Base-by-base conservation (phyloP, 2,329 filamentous ascomycete genomes). In the Ceratocystis colombiana region DNA sequence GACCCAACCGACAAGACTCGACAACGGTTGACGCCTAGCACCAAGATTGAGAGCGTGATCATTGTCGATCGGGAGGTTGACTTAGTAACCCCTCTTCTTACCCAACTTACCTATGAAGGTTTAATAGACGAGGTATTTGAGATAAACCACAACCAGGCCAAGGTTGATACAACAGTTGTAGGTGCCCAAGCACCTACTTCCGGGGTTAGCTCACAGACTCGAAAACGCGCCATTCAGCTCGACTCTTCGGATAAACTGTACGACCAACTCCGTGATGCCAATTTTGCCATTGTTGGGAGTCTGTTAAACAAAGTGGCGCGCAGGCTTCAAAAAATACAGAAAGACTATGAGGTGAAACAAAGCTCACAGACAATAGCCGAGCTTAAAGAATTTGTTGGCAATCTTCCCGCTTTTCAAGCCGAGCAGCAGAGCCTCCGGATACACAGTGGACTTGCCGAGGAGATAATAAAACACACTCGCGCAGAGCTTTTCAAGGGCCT, bases 61-160 rank as follows among this genome's bases (percentile, higher is more conserved):
- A 88, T 99, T 68, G 91, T 99, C 66, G 94, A 99, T 75, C 88
- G 94, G 62, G 92, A 96, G 73, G 88, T 96, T 66, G 94, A 99
- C 74, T 91, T 94, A 72, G 90, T 93, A 17, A 96, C 94, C 0
- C 88, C 89, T 0, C 81, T 99, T 17, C 85, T 99, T 65, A 97
- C 93, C 0, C 94, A 99, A 74, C 79, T 99, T 69, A 99, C 94
- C 1, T 99, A 99, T 72, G 93, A 99, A 76, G 94, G 94, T 2
- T 80, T 99, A 30, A 88, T 99, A 65, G 95, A 99, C 72, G 94
- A 99, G 74, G 82, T 94, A 17, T 95, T 96, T 73, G 87, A 88
- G 41, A 96, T 99, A 68, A 85, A 89, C 70, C 88, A 96, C 73
- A 97, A 95, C 72, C 91, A 96, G 73, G 87, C 90, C 46, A 94